A percentile compares a stretch with the other conserved stretches of the same genome.
Evolutionary conservation across 108 stramenopile genomes (phyloP).

Genomic region (Skeletonema marinoi): DNA sequence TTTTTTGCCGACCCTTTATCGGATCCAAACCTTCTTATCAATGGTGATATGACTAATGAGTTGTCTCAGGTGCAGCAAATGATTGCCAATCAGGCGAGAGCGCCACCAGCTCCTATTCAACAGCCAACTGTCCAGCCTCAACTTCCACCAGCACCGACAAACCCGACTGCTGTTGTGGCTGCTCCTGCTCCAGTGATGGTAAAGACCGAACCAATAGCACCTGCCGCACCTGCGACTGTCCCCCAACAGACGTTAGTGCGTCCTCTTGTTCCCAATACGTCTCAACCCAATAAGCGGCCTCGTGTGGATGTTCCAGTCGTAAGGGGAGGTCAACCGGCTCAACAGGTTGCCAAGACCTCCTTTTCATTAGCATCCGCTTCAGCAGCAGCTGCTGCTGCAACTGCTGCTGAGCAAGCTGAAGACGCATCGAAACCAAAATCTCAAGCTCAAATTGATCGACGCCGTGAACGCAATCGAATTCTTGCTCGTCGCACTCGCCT

Average conservation of each 20-base stretch:
- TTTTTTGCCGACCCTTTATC: constrained; percentile 29
- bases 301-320: constrained; percentile 2
- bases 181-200: constrained; percentile 9
- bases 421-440: constrained; percentile 56
- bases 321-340: background rate
- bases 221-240: background rate
- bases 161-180: background rate
- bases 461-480: constrained; percentile 94
- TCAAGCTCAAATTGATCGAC: constrained; percentile 88
- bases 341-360: background rate
- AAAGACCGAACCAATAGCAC: background rate
- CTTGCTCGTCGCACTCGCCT: constrained; percentile 94
- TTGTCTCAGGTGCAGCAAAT: constrained; percentile 40
- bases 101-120: constrained; percentile 30
- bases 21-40: background rate
- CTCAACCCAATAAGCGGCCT: constrained; percentile 21
- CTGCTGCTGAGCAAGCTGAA: constrained; percentile 12
- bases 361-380: background rate
- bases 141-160: background rate
- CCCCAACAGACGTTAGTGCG: constrained; percentile 3
- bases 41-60: constrained; percentile 27
- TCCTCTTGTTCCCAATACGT: background rate
- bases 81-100: constrained; percentile 19
- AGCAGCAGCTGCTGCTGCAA: background rate
- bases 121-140: constrained; percentile 15